These are phyloP conservation scores for Melocanna baccifera DNA, from an alignment of 176 grass and related monocot species.

Conservation along the genomic window DNA sequence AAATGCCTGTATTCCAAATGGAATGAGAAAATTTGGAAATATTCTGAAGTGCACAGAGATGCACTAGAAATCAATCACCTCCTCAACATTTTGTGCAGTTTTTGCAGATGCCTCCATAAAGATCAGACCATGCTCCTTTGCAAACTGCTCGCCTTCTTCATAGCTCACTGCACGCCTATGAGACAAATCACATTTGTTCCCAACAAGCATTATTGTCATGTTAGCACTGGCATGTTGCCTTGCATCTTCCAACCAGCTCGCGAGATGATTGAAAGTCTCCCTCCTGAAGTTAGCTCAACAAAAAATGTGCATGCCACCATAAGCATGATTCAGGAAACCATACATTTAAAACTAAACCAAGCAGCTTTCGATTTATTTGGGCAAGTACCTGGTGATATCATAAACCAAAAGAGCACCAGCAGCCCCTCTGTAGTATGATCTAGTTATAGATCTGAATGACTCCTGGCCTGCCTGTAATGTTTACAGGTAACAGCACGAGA, in stretches of 20 bases:
- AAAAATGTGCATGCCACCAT: neutral
- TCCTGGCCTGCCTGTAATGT: slow-evolving; percentile 66
- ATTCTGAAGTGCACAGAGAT: neutral
- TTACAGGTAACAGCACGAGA: neutral
- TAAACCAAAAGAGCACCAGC: slow-evolving; percentile 77
- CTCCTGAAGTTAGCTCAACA: slow-evolving; percentile 37
- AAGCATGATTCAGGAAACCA: neutral
- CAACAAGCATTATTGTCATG: slow-evolving; percentile 80
- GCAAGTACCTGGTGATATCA: slow-evolving; percentile 59
- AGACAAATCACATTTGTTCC: slow-evolving; percentile 67
- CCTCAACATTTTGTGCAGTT: slow-evolving; percentile 68
- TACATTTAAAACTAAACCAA: neutral
- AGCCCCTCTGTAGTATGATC: slow-evolving; percentile 78
- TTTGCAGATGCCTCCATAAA: slow-evolving; percentile 86
- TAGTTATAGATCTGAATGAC: slow-evolving; percentile 80
- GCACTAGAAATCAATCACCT: slow-evolving; percentile 33
- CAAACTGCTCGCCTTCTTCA: slow-evolving; percentile 78
- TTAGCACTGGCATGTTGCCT: slow-evolving; percentile 72
- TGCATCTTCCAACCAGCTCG: slow-evolving; percentile 78
- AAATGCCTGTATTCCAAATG: slow-evolving; percentile 47
- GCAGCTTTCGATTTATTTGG: neutral
- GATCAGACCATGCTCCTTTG: slow-evolving; percentile 68
- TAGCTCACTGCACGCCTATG: slow-evolving; percentile 70
- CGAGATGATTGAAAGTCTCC: slow-evolving; percentile 84
- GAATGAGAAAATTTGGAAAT: neutral